Base-by-base conservation (phyloP, 352 stramenopile species). In the Globisporangium perplexum region DNA sequence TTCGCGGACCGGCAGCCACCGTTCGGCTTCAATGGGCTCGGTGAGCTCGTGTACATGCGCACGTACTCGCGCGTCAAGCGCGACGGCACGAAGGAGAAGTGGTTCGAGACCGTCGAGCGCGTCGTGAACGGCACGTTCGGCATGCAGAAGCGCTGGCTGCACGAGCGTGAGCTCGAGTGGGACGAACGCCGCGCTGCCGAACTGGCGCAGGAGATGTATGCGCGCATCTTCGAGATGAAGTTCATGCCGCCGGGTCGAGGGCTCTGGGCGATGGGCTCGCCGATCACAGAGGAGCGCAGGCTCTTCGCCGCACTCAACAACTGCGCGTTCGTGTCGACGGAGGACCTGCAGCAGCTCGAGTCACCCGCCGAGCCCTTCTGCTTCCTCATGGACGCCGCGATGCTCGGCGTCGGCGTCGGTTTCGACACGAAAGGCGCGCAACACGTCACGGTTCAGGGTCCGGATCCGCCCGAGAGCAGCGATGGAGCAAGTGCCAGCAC, bases 381-480 rank as follows among this genome's bases (percentile, higher is more conserved):
- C 57, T 98, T 98, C 63, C 71, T 97, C n/a, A 98, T 98, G 92
- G 91, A 98, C 55, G 88, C 90, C 7, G 83, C 85, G 18, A 98
- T 98, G 92, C 86, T 98, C 15, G 92, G 88, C 8, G 90, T 98
- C 14, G 92, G 92, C 20, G 92, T 98, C 6, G 92, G 92, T 2
- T 98, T 98, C 62, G 92, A 98, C 66, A 97, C 90, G 1, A 91
- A 96, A 46, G 92, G 89, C 3, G 88, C 86, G 3, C 72, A 69
- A 0, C 80, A 84, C 39, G 43, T 96, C 30, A 52, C 53, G 6
- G 69, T 89, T 0, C 66, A 63, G 31, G 17, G 8, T 11, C 33
- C 26, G 63, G n/a, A n/a, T n/a, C n/a, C n/a, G n/a, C n/a, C n/a
- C n/a, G n/a, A n/a, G n/a, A n/a, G n/a, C n/a, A 79, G 15, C 66